Base-by-base conservation (phyloP, 169 alveolate genomes). In the Eimeria falciformis region DNA sequence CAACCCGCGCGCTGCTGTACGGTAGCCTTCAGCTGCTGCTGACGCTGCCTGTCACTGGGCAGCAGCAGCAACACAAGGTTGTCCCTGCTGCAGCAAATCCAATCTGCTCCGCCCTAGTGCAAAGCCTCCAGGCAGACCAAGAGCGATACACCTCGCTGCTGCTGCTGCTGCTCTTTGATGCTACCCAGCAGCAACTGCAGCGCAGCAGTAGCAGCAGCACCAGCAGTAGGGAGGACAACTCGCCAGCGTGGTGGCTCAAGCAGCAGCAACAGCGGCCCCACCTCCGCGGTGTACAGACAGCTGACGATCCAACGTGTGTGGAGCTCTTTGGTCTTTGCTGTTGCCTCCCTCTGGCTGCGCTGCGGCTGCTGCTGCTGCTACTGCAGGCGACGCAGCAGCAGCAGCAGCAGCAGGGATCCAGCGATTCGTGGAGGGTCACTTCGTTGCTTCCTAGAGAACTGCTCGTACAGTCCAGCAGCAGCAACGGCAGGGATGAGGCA, bases 351-450 rank as follows among this genome's bases (percentile, higher is more conserved):
- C 88, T 78, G 47, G 88, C 88, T 78, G 88, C 88, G 46, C 88
- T 78, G 71, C 88, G 73, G 50, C 55, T 78, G 88, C 88, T 78
- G 88, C 88, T 78, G 88, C 53, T 78, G 88, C 88, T 78, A 53
- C 73, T 78, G 73, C 88, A 78, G 73, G 25, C 73, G 6, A 47
- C 53, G 88, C 88, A 50, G 88, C 88, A 78, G 88, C 88, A 78
- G 88, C 88, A 78, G 55, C 86, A 77, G 86, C 86, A 77, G 86
- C 88, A 78, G 73, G 53, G 18, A n/a, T 27, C 73, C 55, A 9
- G 71, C 53, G 88, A 69, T 21, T 53, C 88, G 25, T 46, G 88
- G 88, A 46, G 25, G 21, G 21, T 58, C 55, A 21, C 23, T 9
- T 5, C 71, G 3, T 18, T 78, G 53, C 73, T 78, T 56, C 88